Percentiles rank a stretch among this genome's conserved stretches.
These are phyloP conservation scores for Pichia nakasei DNA, from an alignment of 805 yeast species.

Conservation along the genomic window DNA sequence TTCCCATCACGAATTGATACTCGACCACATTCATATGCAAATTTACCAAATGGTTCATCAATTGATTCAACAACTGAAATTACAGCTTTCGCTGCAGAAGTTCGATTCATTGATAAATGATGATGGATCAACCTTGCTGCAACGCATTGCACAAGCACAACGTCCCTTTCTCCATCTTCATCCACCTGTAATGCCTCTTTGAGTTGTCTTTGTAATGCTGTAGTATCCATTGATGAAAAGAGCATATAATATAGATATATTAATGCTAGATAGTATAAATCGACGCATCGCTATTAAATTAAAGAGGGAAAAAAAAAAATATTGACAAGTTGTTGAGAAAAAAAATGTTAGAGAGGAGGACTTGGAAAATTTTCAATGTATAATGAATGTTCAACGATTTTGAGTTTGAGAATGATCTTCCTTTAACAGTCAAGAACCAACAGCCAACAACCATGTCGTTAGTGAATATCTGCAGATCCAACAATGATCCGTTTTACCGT, in stretches of 20 bases:
- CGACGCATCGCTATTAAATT: too few relatives aligned
- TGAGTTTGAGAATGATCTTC: too few relatives aligned
- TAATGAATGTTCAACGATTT: too few relatives aligned
- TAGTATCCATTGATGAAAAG: background rate
- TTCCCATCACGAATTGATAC: background rate
- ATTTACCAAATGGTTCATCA: background rate
- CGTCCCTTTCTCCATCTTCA: background rate
- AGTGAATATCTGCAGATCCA: conserved; percentile 92
- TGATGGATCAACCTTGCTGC: background rate
- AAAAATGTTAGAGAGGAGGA: too few relatives aligned
- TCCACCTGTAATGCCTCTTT: background rate
- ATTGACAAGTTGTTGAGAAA: too few relatives aligned
- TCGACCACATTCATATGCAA: background rate
- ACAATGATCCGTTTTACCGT: conserved; percentile 97
- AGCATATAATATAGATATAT: background rate
- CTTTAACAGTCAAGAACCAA: background rate
- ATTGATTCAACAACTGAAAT: background rate
- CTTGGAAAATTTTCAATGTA: too few relatives aligned
- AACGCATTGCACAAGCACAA: background rate
- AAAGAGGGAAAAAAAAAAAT: too few relatives aligned
- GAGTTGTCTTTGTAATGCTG: background rate
- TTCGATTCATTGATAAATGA: background rate
- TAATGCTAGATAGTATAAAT: too few relatives aligned
- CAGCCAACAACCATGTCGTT: conserved; percentile 50
- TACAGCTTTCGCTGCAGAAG: background rate